A percentile compares a stretch with the other conserved stretches of the same genome.
Conservation (phyloP, 305 asterid genomes). For the Rubia peregrina region DNA sequence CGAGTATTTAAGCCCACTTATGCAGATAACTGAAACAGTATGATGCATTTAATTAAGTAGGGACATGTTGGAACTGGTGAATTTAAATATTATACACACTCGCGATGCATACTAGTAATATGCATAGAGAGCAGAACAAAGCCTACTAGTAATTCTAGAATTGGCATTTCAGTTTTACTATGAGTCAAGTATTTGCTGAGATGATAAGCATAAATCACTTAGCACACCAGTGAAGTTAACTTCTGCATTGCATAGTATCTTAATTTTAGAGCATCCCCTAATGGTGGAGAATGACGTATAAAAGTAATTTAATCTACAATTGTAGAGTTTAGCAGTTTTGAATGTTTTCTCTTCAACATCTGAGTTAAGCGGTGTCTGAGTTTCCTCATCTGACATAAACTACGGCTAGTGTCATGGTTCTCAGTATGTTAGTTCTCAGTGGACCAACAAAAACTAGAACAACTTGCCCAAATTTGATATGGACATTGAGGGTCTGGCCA, state of each 20-base stretch:
- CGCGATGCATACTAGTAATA: neutral
- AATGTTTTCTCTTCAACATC: neutral
- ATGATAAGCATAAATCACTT: neutral
- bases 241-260: neutral
- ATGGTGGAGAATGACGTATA: neutral
- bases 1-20: neutral
- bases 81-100: neutral
- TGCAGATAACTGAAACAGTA: neutral
- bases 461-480: neutral
- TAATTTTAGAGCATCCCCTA: neutral
- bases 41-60: neutral
- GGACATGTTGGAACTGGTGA: neutral
- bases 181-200: neutral
- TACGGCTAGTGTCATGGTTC: neutral
- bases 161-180: neutral
- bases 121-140: neutral
- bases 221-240: neutral
- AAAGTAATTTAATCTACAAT: neutral
- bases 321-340: neutral
- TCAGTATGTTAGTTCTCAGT: neutral
- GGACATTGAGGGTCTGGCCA: neutral
- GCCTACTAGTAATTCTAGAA: neutral
- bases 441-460: neutral
- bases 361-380: neutral
- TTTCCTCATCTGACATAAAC: neutral